Percentiles rank a stretch among this genome's conserved stretches.
Evolutionary conservation across 129 eudicot species (phyloP).

Genomic region (Pseudognaphalium luteoalbum): DNA sequence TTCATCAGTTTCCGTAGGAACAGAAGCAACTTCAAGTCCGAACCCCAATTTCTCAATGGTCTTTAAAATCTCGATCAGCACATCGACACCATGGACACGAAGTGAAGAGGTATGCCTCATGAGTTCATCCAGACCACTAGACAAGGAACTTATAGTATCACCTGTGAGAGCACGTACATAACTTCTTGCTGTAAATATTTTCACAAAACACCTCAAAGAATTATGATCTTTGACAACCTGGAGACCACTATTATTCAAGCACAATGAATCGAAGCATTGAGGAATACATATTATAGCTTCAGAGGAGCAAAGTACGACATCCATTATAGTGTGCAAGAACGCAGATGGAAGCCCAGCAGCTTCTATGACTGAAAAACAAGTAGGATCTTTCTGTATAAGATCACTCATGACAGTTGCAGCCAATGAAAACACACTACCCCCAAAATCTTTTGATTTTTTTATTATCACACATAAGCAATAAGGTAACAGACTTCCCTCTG

Average conservation of each 20-base stretch:
- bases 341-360: constrained; percentile 79
- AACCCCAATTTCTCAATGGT: constrained; percentile 55
- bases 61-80: constrained; percentile 63
- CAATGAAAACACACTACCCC: constrained; percentile 72
- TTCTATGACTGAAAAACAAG: constrained; percentile 64
- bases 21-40: constrained; percentile 45
- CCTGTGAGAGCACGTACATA: neutral
- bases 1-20: constrained; percentile 65
- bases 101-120: neutral
- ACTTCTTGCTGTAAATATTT: neutral
- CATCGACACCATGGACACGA: constrained; percentile 47
- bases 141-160: neutral
- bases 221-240: neutral
- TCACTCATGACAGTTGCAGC: constrained; percentile 79
- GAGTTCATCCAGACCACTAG: constrained; percentile 9
- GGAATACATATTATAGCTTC: constrained; percentile 81
- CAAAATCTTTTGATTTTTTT: constrained; percentile 62
- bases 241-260: constrained; percentile 22
- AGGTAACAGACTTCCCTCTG: constrained; percentile 67
- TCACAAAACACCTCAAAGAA: neutral
- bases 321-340: constrained; percentile 60
- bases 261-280: constrained; percentile 72
- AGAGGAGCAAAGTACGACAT: constrained; percentile 67
- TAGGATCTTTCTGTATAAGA: constrained; percentile 74
- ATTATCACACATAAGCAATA: constrained; percentile 63